phyloP scores from a whole-genome alignment of 768 basidiomycete genomes.

The Tephrocybe sp. region DNA sequence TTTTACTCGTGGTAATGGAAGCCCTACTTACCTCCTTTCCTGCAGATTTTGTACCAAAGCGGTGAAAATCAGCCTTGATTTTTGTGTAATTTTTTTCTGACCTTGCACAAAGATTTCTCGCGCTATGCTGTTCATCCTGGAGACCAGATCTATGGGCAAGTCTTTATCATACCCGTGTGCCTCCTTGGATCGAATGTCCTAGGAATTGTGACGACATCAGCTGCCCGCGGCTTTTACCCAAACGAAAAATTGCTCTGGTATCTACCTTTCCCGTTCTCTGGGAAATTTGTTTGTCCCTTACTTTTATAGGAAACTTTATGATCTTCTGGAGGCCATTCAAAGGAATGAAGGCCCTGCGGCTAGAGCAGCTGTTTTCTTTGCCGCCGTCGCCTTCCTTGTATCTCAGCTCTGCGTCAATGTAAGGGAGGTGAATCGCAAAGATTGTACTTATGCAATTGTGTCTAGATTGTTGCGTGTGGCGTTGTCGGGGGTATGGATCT shows the following conservation, averaged over 20 bases:
- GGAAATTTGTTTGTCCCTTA: not conserved
- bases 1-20: not conserved
- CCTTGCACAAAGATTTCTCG: conserved; percentile 25
- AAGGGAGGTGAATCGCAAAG: not conserved
- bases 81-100: no score
- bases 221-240: conserved; percentile 27
- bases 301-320: conserved; percentile 28
- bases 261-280: not conserved
- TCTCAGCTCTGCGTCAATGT: conserved; percentile 30
- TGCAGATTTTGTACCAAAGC: conserved; percentile 12
- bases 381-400: conserved; percentile 28
- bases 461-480: conserved; percentile 27
- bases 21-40: not conserved
- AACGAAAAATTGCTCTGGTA: conserved; percentile 30
- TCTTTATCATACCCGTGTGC: conserved; percentile 29
- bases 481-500: conserved; percentile 35
- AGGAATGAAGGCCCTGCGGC: conserved; percentile 25
- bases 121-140: conserved; percentile 29
- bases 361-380: conserved; percentile 32
- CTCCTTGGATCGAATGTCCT: conserved; percentile 29
- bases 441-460: not conserved
- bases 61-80: not conserved
- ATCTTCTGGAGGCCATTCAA: conserved; percentile 29
- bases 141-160: conserved; percentile 30
- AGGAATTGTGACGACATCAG: conserved; percentile 29